Conservation (phyloP, 2,329 filamentous ascomycete genomes). For the Fusarium hainanense region DNA sequence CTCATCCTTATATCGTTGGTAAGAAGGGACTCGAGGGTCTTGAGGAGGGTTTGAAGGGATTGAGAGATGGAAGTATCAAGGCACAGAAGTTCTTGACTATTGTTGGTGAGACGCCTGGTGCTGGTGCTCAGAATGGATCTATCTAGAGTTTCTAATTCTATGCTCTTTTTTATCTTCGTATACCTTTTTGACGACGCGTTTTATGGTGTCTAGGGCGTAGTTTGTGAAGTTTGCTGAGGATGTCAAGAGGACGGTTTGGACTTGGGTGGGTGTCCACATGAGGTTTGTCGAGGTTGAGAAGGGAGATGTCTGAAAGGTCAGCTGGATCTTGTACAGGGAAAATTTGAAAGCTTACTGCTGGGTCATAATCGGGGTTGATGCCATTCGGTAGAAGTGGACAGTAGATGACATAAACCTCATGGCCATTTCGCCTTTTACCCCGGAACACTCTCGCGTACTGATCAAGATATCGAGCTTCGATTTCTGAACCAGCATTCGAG, state of each 20-base stretch:
- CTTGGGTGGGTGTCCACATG: constrained; percentile 38
- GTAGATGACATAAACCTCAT: constrained; percentile 29
- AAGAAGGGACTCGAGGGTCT: neutral
- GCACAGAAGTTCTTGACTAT: constrained; percentile 15
- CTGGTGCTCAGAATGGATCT: neutral
- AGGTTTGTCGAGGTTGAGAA: constrained; percentile 43
- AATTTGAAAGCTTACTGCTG: constrained; percentile 15
- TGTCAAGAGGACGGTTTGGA: constrained; percentile 17
- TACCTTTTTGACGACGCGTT: constrained; percentile 20
- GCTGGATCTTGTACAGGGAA: accelerated
- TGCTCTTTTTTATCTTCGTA: constrained; percentile 21
- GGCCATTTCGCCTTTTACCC: constrained; percentile 13
- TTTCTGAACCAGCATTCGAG: accelerated
- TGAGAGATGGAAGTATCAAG: neutral
- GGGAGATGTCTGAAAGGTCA: constrained; percentile 11
- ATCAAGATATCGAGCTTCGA: constrained; percentile 5
- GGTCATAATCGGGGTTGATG: constrained; percentile 10
- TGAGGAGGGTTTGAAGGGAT: neutral
- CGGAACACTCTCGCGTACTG: constrained; percentile 35
- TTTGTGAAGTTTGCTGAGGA: constrained; percentile 20
- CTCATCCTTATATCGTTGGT: constrained; percentile 17
- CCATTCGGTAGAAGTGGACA: constrained; percentile 37
- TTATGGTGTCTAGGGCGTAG: constrained; percentile 31
- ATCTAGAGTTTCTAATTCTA: neutral
- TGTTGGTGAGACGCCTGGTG: constrained; percentile 3